Conservation (phyloP, 306 rosid species). For the Arachis stenosperma region DNA sequence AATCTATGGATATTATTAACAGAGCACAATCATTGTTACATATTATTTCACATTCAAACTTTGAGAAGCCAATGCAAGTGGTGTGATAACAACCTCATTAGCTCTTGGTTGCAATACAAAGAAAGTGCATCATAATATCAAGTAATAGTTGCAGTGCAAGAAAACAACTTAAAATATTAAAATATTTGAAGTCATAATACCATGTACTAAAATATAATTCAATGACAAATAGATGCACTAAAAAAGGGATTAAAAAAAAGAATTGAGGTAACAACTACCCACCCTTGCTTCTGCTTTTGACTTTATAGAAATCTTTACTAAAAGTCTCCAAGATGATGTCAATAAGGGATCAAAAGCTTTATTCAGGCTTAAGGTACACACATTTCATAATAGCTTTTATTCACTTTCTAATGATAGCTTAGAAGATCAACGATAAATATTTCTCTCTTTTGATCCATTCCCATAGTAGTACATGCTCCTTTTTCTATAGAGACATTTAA, state of each 20-base stretch:
- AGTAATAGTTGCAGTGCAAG: not conserved
- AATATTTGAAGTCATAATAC: too few relatives aligned
- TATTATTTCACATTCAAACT: not conserved
- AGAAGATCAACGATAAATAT: conserved; percentile 22
- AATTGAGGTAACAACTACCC: conserved; percentile 30
- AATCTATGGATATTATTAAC: not conserved
- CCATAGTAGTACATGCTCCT: conserved; percentile 21
- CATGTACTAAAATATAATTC: too few relatives aligned
- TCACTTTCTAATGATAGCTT: conserved; percentile 16
- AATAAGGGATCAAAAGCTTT: conserved; percentile 41
- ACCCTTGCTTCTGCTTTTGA: conserved; percentile 79
- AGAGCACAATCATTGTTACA: not conserved
- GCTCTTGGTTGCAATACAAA: conserved; percentile 75
- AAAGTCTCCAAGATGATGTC: conserved; percentile 34
- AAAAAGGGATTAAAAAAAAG: not conserved
- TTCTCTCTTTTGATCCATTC: not conserved
- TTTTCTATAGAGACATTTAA: conserved; percentile 19
- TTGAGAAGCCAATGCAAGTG: not conserved
- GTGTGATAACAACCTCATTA: conserved; percentile 56
- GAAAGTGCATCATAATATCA: conserved; percentile 50
- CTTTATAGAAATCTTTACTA: conserved; percentile 58
- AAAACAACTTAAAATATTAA: too few relatives aligned
- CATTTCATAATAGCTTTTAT: conserved; percentile 33
- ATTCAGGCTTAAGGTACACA: conserved; percentile 47
- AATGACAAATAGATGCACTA: conserved; percentile 6